phyloP scores from a whole-genome alignment of 495 filamentous ascomycete genomes.

The Xylaria venustula region DNA sequence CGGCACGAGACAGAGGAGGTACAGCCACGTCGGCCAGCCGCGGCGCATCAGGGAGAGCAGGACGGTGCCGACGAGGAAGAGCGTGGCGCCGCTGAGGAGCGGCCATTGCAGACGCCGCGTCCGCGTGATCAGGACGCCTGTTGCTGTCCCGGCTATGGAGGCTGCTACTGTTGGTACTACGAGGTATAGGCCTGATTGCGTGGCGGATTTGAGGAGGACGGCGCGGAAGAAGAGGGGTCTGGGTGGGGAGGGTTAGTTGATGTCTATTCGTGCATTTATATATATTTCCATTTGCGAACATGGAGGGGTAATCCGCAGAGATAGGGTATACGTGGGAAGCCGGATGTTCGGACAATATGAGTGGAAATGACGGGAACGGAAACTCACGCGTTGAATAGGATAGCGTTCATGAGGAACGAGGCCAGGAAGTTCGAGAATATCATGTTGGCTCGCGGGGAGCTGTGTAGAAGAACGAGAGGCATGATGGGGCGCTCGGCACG shows the following conservation, averaged over 20 bases:
- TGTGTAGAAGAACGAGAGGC: constrained; percentile 61
- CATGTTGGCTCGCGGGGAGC: constrained; percentile 62
- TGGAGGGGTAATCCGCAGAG: neutral
- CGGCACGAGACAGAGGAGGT: constrained; percentile 62
- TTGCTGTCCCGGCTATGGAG: constrained; percentile 58
- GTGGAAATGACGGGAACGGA: neutral
- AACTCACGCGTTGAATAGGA: constrained; percentile 66
- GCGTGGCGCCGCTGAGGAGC: constrained; percentile 54
- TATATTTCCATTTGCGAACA: too few species aligned
- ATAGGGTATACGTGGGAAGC: neutral
- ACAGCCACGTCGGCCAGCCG: constrained; percentile 55
- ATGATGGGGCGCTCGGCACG: constrained; percentile 65
- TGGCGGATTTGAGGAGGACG: constrained; percentile 69
- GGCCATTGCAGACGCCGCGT: constrained; percentile 63
- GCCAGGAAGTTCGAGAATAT: constrained; percentile 70
- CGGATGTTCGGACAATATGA: neutral
- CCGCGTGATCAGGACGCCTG: constrained; percentile 70
- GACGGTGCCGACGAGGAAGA: constrained; percentile 55
- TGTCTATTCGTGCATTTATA: neutral
- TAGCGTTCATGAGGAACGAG: constrained; percentile 61
- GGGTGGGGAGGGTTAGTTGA: constrained; percentile 1
- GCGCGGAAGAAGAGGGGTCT: constrained; percentile 77
- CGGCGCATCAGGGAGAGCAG: constrained; percentile 49
- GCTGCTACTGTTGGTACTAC: constrained; percentile 58
- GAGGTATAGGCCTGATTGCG: constrained; percentile 69